A percentile compares a stretch with the other conserved stretches of the same genome.
Conservation (phyloP, 1,284 basidiomycete species). For the Ganoderma leucocontextum region DNA sequence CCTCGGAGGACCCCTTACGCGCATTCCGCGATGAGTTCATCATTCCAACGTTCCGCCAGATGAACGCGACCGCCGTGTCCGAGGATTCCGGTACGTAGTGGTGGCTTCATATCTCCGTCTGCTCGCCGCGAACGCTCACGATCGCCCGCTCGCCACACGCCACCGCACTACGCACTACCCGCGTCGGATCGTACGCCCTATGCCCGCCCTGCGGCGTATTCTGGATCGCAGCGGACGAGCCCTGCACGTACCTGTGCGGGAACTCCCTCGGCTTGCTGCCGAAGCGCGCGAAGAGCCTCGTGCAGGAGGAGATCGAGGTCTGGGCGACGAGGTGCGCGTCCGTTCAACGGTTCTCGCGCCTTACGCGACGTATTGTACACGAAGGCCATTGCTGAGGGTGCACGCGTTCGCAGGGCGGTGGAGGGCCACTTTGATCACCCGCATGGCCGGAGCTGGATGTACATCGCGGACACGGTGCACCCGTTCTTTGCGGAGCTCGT, state of each 20-base stretch:
- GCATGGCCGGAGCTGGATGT: constrained; percentile 84
- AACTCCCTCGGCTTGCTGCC: constrained; percentile 93
- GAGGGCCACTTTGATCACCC: constrained; percentile 94
- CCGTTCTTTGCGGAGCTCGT: constrained; percentile 86
- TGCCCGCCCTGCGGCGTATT: neutral
- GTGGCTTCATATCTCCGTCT: neutral
- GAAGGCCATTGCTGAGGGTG: neutral
- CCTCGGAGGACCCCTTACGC: constrained; percentile 33
- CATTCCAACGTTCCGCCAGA: constrained; percentile 65
- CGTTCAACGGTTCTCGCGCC: constrained; percentile 18
- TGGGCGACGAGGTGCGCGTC: constrained; percentile 81
- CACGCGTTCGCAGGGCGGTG: constrained; percentile 70
- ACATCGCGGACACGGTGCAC: constrained; percentile 77
- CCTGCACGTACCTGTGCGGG: constrained; percentile 91
- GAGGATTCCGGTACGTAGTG: constrained; percentile 47
- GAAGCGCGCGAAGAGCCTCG: constrained; percentile 73
- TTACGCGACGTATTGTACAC: constrained; percentile 16
- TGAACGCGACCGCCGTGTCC: constrained; percentile 55
- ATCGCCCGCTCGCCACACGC: constrained; percentile 3
- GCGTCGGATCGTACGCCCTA: constrained; percentile 7
- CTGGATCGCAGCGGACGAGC: constrained; percentile 52
- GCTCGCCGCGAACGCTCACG: constrained; percentile 6
- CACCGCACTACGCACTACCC: neutral
- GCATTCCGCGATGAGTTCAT: constrained; percentile 60
- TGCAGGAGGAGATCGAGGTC: constrained; percentile 88